A percentile compares a stretch with the other conserved stretches of the same genome.
Conservation (phyloP, 2,329 filamentous ascomycete species). For the Trichoderma sp. region DNA sequence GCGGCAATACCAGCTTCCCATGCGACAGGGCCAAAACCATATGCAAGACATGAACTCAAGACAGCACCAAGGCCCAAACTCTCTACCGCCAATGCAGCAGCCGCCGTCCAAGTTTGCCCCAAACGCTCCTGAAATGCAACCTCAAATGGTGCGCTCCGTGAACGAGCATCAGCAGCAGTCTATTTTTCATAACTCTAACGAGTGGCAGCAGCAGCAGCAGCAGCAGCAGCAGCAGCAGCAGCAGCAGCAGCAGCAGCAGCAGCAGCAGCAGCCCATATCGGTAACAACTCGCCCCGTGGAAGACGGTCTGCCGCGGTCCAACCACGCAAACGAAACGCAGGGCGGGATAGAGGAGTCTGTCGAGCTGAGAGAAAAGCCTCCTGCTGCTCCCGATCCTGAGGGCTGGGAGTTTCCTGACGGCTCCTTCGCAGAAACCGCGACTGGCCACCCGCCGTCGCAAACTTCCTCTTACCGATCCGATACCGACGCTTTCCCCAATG, state of each 20-base stretch:
- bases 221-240: conserved; percentile 34
- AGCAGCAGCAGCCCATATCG: conserved; percentile 35
- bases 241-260: conserved; percentile 18
- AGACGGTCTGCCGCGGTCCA: conserved; percentile 33
- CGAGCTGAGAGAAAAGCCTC: conserved; percentile 46
- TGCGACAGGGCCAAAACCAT: conserved; percentile 53
- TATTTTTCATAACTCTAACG: conserved; percentile 37
- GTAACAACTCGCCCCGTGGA: conserved; percentile 36
- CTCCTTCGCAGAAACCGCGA: conserved; percentile 55
- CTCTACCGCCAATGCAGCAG: conserved; percentile 56
- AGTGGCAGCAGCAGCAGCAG: conserved; percentile 32
- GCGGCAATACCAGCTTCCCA: conserved; percentile 39
- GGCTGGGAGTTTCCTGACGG: conserved; percentile 93
- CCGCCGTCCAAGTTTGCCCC: conserved; percentile 33
- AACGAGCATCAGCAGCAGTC: conserved; percentile 44
- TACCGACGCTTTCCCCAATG: conserved; percentile 80
- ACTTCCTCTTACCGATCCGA: conserved; percentile 66
- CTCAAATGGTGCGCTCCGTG: conserved; percentile 52
- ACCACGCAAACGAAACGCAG: conserved; percentile 40
- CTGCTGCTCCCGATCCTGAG: conserved; percentile 56
- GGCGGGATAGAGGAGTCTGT: conserved; percentile 40
- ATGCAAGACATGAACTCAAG: conserved; percentile 52
- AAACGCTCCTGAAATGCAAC: conserved; percentile 40
- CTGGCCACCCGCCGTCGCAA: conserved; percentile 44
- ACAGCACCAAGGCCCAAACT: conserved; percentile 53